Conservation (phyloP, 805 yeast genomes). For the Barnettozyma californica region DNA sequence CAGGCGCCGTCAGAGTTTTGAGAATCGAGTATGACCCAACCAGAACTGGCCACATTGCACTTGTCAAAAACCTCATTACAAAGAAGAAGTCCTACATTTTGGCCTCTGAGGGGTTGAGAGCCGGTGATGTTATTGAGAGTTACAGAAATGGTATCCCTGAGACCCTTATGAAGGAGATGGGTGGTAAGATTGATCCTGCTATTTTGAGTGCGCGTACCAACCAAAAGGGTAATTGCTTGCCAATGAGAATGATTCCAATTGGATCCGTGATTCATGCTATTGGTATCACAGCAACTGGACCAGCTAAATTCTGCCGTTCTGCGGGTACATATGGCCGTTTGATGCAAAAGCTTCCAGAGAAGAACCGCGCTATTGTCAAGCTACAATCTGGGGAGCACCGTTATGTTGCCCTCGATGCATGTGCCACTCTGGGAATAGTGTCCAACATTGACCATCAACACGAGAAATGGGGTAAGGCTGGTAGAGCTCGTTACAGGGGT, state of each 20-base stretch:
- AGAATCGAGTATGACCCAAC: slow-evolving; percentile 96
- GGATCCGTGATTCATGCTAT: slow-evolving; percentile 88
- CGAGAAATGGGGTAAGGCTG: slow-evolving; percentile 91
- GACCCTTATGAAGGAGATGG: slow-evolving; percentile 73
- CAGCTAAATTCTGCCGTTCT: slow-evolving; percentile 84
- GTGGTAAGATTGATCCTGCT: slow-evolving; percentile 90
- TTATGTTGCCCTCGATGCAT: slow-evolving; percentile 76
- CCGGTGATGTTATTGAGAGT: slow-evolving; percentile 86
- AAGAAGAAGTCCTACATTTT: slow-evolving; percentile 70
- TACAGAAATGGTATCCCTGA: slow-evolving; percentile 85
- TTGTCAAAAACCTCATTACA: slow-evolving; percentile 59
- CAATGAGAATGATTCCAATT: slow-evolving; percentile 87
- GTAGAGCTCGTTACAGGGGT: slow-evolving; percentile 88
- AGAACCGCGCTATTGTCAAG: slow-evolving; percentile 68
- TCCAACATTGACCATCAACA: slow-evolving; percentile 92
- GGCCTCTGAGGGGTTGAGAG: slow-evolving; percentile 89
- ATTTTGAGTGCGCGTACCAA: slow-evolving; percentile 80
- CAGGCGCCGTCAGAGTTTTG: slow-evolving; percentile 74
- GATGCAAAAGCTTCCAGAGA: slow-evolving; percentile 69
- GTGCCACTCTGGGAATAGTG: slow-evolving; percentile 91
- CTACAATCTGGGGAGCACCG: slow-evolving; percentile 93
- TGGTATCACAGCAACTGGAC: slow-evolving; percentile 70
- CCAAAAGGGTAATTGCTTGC: slow-evolving; percentile 92
- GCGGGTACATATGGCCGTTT: slow-evolving; percentile 95
- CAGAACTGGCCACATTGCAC: slow-evolving; percentile 89